Conservation (phyloP, 352 stramenopile species). For the Globisporangium perplexum region DNA sequence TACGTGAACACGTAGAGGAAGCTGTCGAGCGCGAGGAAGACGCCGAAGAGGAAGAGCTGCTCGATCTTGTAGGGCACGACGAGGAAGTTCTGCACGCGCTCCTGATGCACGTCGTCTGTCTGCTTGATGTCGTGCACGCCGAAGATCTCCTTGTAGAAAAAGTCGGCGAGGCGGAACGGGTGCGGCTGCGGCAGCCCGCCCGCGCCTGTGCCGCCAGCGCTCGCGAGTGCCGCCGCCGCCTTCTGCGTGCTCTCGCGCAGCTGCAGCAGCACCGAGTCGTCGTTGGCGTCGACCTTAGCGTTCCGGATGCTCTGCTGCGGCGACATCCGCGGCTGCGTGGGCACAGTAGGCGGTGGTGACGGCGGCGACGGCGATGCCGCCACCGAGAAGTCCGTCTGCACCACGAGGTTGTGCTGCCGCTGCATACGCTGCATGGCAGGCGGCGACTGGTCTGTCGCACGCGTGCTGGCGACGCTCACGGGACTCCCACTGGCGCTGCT, state of each 20-base stretch:
- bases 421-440: slow-evolving; percentile 30
- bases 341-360: background rate
- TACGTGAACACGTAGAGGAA: slow-evolving; percentile 98
- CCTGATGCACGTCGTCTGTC: slow-evolving; percentile 64
- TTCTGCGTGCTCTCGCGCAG: background rate
- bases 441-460: slow-evolving; percentile 15
- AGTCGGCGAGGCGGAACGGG: slow-evolving; percentile 61
- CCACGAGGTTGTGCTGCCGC: slow-evolving; percentile 22
- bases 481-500: slow-evolving; percentile 8
- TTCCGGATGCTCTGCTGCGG: background rate
- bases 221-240: background rate
- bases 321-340: background rate
- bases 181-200: slow-evolving; percentile 23
- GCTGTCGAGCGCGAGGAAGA: slow-evolving; percentile 94
- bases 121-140: slow-evolving; percentile 76
- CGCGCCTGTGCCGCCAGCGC: no score
- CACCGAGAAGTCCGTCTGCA: slow-evolving; percentile 23
- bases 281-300: background rate
- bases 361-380: background rate
- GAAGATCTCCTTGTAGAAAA: slow-evolving; percentile 86
- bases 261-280: slow-evolving; percentile 2
- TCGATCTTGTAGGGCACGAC: slow-evolving; percentile 68
- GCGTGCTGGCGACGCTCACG: background rate
- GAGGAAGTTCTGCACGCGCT: slow-evolving; percentile 82
- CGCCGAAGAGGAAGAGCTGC: slow-evolving; percentile 90